Base-by-base conservation (phyloP, 495 filamentous ascomycete species). In the Rhypophila decipiens region DNA sequence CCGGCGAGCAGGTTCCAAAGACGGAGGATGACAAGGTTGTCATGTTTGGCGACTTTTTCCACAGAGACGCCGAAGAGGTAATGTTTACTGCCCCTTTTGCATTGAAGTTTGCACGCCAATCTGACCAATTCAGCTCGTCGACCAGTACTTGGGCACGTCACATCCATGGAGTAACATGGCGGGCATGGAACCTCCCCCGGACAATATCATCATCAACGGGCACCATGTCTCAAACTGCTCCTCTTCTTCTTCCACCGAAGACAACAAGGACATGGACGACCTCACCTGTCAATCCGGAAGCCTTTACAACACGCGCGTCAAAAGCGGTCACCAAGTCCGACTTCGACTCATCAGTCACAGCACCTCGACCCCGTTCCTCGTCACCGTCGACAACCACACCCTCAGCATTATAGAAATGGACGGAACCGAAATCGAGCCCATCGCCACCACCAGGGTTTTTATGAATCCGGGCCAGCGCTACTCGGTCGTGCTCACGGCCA, bases 381-480 rank as follows among this genome's bases (percentile, higher is more conserved):
- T 46, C 35, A 22, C 35, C 2, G 39, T 51, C 24, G 42, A 46
- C 49, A 23, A 24, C 0, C 39, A 42, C 39, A 35, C 8, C 12
- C 35, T 49, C 24, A 42, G 59, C 15, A 65, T 77, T 5, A 65
- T 73, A 19, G 57, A 62, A 13, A 63, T 37, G 20, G 70, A 74
- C 50, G 65, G 62, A 24, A 61, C 69, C 12, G 67, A 68, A 3
- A 66, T 78, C 38, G 51, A 45, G 0, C 74, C 74, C 1, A 75
- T 68, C 23, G 44, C 44, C 24, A 61, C 60, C 29, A 46, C 63
- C 5, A 52, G 63, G 7, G 44, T 82, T 10, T 52, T 59, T 7
- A 67, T 85, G 23, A 72, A 53, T 29, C 82, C 84, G 54, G 81
- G 78, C 3, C 80, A 87, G 61, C 70, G 83, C 31, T 84, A 83